Evolutionary conservation across 192 early-diverging fungal species (phyloP), one percentile per base, ranked within the genome.

Genomic region (Coemansia erecta): DNA sequence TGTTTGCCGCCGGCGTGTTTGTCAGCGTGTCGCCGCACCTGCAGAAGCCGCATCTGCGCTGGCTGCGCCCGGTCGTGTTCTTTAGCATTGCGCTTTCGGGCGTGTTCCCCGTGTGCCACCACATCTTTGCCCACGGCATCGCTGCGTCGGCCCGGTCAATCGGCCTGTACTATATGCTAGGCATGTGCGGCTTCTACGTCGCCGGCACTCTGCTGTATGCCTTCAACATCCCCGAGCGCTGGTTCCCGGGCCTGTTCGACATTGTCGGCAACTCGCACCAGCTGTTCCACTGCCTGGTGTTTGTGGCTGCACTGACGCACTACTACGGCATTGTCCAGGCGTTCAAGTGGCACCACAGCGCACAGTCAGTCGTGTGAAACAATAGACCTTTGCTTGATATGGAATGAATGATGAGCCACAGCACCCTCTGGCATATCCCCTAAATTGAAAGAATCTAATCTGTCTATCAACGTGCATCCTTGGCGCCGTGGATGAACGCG

Each of bases 221-320:
- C 2, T 73, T 72, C 56, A 80, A 90, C 35, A 78, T 90, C 28
- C 95, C 95, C 18, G 95, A 97, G 70, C 72, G 87, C 43, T 89
- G 86, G 84, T 88, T 73, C 54, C 95, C 95, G 7, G 92, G 93
- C 2, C 83, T 73, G 64, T 92, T 93, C 64, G 91, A 94, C 60
- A 81, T 87, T 53, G 89, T 85, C 70, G 88, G 89, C 63, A 83
- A 82, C 77, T 92, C 90, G n/a, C 94, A 94, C 70, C 95, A 98
- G 80, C 92, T 98, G 42, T 98, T 93, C 69, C 95, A 98, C 68
- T 48, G 90, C 19, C 83, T 89, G 48, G 92, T 95, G 9, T 82
- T 95, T 22, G 57, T 84, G 9, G 95, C 90, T 11, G 87, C 90
- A 10, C n/a, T 87, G n/a, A 66, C 78, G 23, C 92, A 94, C 59